Percentiles rank a stretch among this genome's conserved stretches.
Conservation (phyloP, 148 eudicot species). For the Cornus florida region DNA sequence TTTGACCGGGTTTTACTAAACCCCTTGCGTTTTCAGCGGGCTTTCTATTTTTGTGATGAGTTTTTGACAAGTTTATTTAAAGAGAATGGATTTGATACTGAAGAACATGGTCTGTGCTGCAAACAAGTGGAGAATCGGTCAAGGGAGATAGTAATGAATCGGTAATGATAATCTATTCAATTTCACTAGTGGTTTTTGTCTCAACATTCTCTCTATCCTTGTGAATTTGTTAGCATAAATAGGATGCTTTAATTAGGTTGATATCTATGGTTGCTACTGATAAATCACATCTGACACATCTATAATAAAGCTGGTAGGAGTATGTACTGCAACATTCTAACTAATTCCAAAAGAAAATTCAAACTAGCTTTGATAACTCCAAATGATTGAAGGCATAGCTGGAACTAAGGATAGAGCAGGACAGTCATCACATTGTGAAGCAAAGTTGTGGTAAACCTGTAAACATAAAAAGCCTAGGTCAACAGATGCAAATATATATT, state of each 20-base stretch:
- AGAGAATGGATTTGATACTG: conserved; percentile 63
- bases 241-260: neutral
- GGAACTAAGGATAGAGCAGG: neutral
- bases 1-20: conserved; percentile 4
- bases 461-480: too few species aligned
- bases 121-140: conserved; percentile 96
- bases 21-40: conserved; percentile 55
- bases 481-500: too few species aligned
- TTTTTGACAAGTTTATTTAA: conserved; percentile 62
- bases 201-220: neutral
- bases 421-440: too few species aligned
- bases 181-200: neutral
- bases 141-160: conserved; percentile 86
- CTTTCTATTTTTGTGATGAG: conserved; percentile 91
- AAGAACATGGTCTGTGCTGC: conserved; percentile 73
- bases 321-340: neutral
- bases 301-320: neutral
- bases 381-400: neutral
- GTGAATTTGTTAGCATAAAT: neutral
- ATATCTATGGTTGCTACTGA: neutral
- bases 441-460: too few species aligned
- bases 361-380: neutral
- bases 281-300: neutral
- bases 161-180: conserved; percentile 41
- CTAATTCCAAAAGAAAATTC: neutral